Base-by-base conservation (phyloP, 192 early-diverging fungal genomes). In the Ramicandelaber brevisporus region DNA sequence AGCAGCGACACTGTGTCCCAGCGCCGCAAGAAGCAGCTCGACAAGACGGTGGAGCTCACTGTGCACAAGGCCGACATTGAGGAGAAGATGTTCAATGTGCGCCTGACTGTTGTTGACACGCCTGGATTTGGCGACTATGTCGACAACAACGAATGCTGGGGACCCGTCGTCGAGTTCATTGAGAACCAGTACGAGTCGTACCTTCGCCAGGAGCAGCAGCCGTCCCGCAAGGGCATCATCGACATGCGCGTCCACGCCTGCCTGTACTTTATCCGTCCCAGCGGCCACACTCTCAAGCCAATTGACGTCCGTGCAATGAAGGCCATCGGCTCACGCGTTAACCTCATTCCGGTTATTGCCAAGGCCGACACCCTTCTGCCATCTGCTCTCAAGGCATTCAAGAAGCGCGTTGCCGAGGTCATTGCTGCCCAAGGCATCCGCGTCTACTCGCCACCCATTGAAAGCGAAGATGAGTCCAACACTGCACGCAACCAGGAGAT, bases 241-340 rank as follows among this genome's bases (percentile, higher is more conserved):
- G 88, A 98, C 46, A 66, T 93, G 66, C 69, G 92, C 26, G 88
- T 98, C 14, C 85, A 98, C 58, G 83, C 75, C 38, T 98, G 92
- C 52, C 54, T 98, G 36, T 98, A 98, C 60, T 98, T 98, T 52
- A 89, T 98, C 54, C 84, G 77, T 26, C 88, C 92, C 24, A 87
- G 86, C 31, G 92, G 92, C 19, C 88, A 95, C 61, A 95, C 76
- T 18, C 54, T 52, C 38, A 74, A 75, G 46, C 79, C 87, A 26
- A 62, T 93, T 22, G 92, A 98, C 40, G 78, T 98, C 45, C 83
- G 85, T 42, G 78, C 89, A 36, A 98, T 98, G 92, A 92, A 92
- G 66, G 72, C 77, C 20, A 66, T 98, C 31, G 80, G 88, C 27
- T 70, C 75, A 13, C 77, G 92, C 37, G 83, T 89, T 36, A 98